These are phyloP conservation scores for Nidula microcarpa DNA, from an alignment of 768 basidiomycete genomes.

Conservation along the genomic window DNA sequence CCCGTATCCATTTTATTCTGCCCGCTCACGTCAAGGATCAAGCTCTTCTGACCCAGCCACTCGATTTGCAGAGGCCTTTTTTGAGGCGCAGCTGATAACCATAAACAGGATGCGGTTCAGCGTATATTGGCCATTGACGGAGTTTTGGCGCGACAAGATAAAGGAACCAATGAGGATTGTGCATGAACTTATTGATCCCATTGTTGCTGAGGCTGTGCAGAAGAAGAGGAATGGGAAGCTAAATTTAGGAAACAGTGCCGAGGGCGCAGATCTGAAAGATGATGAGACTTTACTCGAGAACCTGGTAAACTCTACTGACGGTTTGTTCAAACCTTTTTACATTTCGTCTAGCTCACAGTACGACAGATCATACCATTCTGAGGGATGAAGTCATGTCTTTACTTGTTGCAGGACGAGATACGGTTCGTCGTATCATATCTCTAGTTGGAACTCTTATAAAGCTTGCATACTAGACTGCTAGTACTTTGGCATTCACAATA, in stretches of 20 bases:
- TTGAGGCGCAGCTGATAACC: slow-evolving; percentile 34
- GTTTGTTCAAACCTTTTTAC: slow-evolving; percentile 18
- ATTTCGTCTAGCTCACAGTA: not conserved
- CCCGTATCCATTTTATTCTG: slow-evolving; percentile 37
- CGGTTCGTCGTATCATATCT: slow-evolving; percentile 24
- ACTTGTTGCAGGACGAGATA: slow-evolving; percentile 47
- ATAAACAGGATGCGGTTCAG: slow-evolving; percentile 34
- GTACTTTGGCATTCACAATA: slow-evolving; percentile 34
- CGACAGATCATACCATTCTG: slow-evolving; percentile 24
- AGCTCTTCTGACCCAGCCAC: slow-evolving; percentile 29
- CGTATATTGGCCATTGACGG: slow-evolving; percentile 30
- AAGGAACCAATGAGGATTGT: slow-evolving; percentile 39
- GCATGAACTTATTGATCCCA: slow-evolving; percentile 45
- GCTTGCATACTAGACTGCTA: slow-evolving; percentile 27
- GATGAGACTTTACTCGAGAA: slow-evolving; percentile 44
- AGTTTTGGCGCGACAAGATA: slow-evolving; percentile 49
- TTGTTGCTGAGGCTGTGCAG: slow-evolving; percentile 41
- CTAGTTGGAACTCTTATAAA: not conserved
- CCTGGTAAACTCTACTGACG: slow-evolving; percentile 47
- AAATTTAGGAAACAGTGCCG: not conserved
- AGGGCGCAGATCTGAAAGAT: slow-evolving; percentile 23
- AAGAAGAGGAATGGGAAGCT: slow-evolving; percentile 20
- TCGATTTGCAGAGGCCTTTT: slow-evolving; percentile 47
- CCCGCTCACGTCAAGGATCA: slow-evolving; percentile 17
- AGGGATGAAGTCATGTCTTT: slow-evolving; percentile 28